Conservation (phyloP, 306 rosid genomes). For the Malus sieversii region DNA sequence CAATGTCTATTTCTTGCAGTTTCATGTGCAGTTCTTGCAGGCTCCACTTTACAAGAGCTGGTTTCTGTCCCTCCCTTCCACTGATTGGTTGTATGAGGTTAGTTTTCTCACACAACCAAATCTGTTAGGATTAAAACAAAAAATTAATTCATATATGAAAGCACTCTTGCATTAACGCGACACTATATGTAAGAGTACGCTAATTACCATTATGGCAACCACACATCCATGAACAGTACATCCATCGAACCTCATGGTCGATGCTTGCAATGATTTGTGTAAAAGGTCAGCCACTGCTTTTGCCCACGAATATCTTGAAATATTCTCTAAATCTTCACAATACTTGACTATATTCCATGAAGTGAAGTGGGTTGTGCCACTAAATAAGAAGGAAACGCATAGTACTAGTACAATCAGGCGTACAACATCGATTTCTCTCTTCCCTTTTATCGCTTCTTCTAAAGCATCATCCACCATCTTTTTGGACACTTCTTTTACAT, state of each 20-base stretch:
- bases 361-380: not conserved
- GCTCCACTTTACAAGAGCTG: not conserved
- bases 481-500: not conserved
- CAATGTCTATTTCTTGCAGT: not conserved
- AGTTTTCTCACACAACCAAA: conserved; percentile 3
- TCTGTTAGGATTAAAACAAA: not conserved
- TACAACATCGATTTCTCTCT: not conserved
- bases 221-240: conserved; percentile 3
- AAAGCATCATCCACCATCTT: not conserved
- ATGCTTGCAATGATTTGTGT: not conserved
- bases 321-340: not conserved
- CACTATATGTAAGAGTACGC: not conserved
- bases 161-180: not conserved
- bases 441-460: not conserved
- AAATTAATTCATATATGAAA: too few species aligned
- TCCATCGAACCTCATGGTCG: not conserved
- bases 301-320: not conserved
- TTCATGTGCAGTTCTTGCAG: not conserved
- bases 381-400: conserved; percentile 1
- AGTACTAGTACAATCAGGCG: not conserved
- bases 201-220: not conserved
- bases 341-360: not conserved
- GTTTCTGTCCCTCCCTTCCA: not conserved
- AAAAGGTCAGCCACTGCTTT: conserved; percentile 1
- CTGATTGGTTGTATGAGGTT: conserved; percentile 1